Evolutionary conservation across 306 rosid genomes (phyloP), one percentile per base, ranked within the genome.

Genomic region (Geum urbanum): DNA sequence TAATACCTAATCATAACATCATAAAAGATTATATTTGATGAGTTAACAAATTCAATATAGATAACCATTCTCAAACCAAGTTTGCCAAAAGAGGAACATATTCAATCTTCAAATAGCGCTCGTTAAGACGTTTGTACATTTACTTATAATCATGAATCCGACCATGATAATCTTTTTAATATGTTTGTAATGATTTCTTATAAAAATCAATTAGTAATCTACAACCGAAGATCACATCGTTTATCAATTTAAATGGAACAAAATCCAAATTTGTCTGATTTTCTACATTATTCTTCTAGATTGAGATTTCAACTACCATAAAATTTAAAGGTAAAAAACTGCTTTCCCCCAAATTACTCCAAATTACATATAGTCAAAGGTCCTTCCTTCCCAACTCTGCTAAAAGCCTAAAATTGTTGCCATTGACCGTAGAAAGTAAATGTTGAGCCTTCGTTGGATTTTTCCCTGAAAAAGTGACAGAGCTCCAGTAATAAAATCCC

Each of bases 401-500:
- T 6, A 57, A 10, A 47, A 47, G 27, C 27, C 27, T 24, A 24
- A n/a, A n/a, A n/a, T 14, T 46, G 50, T 46, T 46, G 10, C 15
- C 10, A 46, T 13, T 18, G 7, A 35, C 15, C 2, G 12, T 32
- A 13, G 18, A 10, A 46, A 22, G 64, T 69, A 14, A 54, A 49
- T 39, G 20, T 7, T 13, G 51, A 39, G 53, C 8, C 13, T 5
- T 12, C 4, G 39, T 35, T 12, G 22, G 10, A 69, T 41, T 24
- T 69, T 11, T 5, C 44, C 9, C 2, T 6, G 45, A 6, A 66
- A 66, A 66, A 48, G 32, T 10, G 37, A 32, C 72, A 19, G 72
- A 69, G 39, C 39, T 52, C 37, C 11, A 7, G 53, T 13, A 7
- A 27, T 20, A 14, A 57, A 56, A 59, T 67, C 19, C 74, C 77